phyloP scores from a whole-genome alignment of 306 rosid species.

The Cicer pinnatifidum region DNA sequence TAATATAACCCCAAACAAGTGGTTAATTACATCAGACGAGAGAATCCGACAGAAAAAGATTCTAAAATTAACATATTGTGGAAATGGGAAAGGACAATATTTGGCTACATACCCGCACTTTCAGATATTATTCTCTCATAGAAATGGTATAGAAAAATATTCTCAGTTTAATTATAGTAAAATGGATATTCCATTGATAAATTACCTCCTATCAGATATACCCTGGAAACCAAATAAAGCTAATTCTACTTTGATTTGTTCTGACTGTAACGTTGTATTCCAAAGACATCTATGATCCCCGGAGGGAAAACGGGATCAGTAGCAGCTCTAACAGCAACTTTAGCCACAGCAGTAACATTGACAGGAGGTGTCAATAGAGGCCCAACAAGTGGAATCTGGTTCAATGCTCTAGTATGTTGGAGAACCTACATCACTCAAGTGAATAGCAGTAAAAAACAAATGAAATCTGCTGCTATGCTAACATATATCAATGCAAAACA shows the following conservation, averaged over 20 bases:
- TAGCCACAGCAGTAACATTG: conserved; percentile 72
- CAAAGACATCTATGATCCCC: conserved; percentile 73
- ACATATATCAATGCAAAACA: not conserved
- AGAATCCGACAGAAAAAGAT: conserved; percentile 1
- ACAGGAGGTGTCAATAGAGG: conserved; percentile 91
- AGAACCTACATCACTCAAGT: conserved; percentile 62
- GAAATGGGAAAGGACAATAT: conserved; percentile 33
- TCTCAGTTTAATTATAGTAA: conserved; percentile 39
- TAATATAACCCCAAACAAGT: not conserved
- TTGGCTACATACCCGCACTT: conserved; percentile 36
- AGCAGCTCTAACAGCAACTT: conserved; percentile 94
- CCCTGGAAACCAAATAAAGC: conserved; percentile 15
- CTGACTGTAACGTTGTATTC: conserved; percentile 80
- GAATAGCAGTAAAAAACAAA: conserved; percentile 23
- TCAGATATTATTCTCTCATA: conserved; percentile 43
- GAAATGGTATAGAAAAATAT: conserved; percentile 23
- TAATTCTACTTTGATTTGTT: conserved; percentile 54
- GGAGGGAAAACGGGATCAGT: conserved; percentile 96
- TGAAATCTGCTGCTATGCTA: not conserved
- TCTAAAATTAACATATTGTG: conserved; percentile 18
- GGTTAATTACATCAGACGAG: conserved; percentile 12
- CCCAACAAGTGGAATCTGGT: conserved; percentile 81
- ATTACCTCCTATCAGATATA: conserved; percentile 39
- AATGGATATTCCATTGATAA: conserved; percentile 28
- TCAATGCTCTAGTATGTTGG: conserved; percentile 65